Base-by-base conservation (phyloP, 805 yeast genomes). In the Nakazawaea peltata region DNA sequence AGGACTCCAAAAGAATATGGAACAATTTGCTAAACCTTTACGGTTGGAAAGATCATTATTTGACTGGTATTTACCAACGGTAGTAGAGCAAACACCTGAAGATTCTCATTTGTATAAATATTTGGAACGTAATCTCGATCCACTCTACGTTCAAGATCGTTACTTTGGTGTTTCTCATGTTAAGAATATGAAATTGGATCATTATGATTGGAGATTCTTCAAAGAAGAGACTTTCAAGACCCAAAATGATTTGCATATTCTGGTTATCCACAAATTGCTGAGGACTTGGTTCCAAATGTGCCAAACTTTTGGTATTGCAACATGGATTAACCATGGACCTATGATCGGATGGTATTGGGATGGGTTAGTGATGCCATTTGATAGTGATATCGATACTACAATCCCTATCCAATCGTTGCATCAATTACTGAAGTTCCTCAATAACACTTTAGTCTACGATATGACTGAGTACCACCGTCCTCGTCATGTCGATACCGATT, bases 331-430 rank as follows among this genome's bases (percentile, higher is more conserved):
- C 39, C 39, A 49, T 7, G 52, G 51, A 10, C 45, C 49, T 11
- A 27, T 37, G 19, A 32, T 41, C 7, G 38, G 40, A n/a, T 49
- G 51, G 51, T 63, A 58, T 47, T 63, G 68, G 67, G 52, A 63
- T 43, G 67, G 65, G 2, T 40, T 57, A 32, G 44, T 55, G 28
- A 59, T 65, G 37, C 70, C 71, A 3, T 65, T 67, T 67, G 71
- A 65, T 37, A 51, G 47, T 29, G 70, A 65, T 46, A 46, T 63
- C 24, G 71, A 65, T 43, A 60, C 40, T 41, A 65, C 30, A 46
- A 52, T 37, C 48, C 46, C 66, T 4, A 66, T 63, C 32, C 60
- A 61, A 58, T 66, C 63, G 19, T 49, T 64, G 35, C 67, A 62
- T 41, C 43, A 40, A 19, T 30, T 65, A 26, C 52, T 63, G n/a